Evolutionary conservation across 495 filamentous ascomycete genomes (phyloP).

Genomic region (Pyrenula massariospora): DNA sequence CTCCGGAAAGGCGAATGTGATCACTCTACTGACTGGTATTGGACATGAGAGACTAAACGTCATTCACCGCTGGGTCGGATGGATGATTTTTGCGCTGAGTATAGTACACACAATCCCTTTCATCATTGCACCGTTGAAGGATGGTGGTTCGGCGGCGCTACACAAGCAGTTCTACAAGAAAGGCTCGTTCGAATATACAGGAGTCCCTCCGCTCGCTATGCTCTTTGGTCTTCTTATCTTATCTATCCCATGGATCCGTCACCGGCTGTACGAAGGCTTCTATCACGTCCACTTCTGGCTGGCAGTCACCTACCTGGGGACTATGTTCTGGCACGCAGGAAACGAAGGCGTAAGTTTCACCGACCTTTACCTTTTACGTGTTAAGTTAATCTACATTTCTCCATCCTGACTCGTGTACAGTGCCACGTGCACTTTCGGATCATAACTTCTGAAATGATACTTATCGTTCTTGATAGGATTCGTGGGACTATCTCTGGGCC

Average conservation of each 20-base stretch:
- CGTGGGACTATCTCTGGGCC: slow-evolving; percentile 17
- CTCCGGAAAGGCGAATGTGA: slow-evolving; percentile 24
- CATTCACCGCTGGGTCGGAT: slow-evolving; percentile 30
- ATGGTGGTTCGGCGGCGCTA: slow-evolving; percentile 10
- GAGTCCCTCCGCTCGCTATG: slow-evolving; percentile 20
- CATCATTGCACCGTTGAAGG: slow-evolving; percentile 16
- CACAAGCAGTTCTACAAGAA: slow-evolving; percentile 16
- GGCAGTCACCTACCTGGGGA: slow-evolving; percentile 10
- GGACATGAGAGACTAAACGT: slow-evolving; percentile 33
- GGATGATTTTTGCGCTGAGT: slow-evolving; percentile 22
- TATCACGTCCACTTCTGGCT: slow-evolving; percentile 10
- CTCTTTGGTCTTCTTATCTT: slow-evolving; percentile 18
- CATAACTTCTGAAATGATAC: not conserved
- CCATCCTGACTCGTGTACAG: no score
- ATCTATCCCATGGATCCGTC: slow-evolving; percentile 19
- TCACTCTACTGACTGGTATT: slow-evolving; percentile 30
- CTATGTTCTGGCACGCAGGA: slow-evolving; percentile 15
- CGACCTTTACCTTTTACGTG: no score
- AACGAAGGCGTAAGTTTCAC: slow-evolving; percentile 2
- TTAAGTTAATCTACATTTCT: no score
- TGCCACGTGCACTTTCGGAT: no score
- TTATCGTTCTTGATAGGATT: not conserved
- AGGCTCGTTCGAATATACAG: slow-evolving; percentile 17
- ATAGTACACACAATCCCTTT: slow-evolving; percentile 35
- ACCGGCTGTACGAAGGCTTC: slow-evolving; percentile 13